These are phyloP conservation scores for Penicillium crustosum DNA, from an alignment of 2,329 filamentous ascomycete genomes.

Conservation along the genomic window DNA sequence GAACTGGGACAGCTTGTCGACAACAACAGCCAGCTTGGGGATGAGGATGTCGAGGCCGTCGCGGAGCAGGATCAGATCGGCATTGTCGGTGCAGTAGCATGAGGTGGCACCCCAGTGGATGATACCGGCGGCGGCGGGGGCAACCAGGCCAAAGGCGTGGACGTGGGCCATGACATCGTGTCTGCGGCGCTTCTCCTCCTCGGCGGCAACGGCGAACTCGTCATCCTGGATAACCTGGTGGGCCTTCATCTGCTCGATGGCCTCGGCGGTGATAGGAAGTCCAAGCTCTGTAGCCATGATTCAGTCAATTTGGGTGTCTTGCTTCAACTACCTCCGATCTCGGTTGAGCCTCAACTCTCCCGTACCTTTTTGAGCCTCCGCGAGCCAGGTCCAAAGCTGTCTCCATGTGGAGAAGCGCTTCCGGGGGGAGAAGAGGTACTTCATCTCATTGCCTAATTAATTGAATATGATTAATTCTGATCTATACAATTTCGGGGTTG, in stretches of 20 bases:
- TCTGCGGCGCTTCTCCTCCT: conserved; percentile 72
- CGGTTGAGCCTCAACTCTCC: conserved; percentile 11
- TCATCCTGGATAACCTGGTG: conserved; percentile 73
- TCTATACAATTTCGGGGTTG: conserved; percentile 9
- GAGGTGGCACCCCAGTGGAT: conserved; percentile 74
- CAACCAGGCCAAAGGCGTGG: conserved; percentile 70
- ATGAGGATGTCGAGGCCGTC: conserved; percentile 74
- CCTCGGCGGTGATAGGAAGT: conserved; percentile 69
- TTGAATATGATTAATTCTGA: conserved; percentile 17
- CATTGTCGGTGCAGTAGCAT: conserved; percentile 65
- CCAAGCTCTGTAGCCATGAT: conserved; percentile 60
- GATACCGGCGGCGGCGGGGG: conserved; percentile 75
- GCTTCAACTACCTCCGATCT: conserved; percentile 14
- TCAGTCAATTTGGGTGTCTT: conserved; percentile 26
- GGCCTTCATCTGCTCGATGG: conserved; percentile 73
- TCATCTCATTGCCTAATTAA: conserved; percentile 62
- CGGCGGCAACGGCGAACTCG: conserved; percentile 70
- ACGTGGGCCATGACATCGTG: conserved; percentile 69
- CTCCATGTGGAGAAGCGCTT: conserved; percentile 77
- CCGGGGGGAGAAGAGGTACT: conserved; percentile 74
- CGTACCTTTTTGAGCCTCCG: conserved; percentile 68
- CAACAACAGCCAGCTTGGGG: conserved; percentile 75
- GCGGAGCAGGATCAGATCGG: conserved; percentile 73
- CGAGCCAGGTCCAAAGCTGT: conserved; percentile 80
- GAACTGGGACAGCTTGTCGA: conserved; percentile 71